Base-by-base conservation (phyloP, 352 stramenopile genomes). In the Phytophthora lateralis region DNA sequence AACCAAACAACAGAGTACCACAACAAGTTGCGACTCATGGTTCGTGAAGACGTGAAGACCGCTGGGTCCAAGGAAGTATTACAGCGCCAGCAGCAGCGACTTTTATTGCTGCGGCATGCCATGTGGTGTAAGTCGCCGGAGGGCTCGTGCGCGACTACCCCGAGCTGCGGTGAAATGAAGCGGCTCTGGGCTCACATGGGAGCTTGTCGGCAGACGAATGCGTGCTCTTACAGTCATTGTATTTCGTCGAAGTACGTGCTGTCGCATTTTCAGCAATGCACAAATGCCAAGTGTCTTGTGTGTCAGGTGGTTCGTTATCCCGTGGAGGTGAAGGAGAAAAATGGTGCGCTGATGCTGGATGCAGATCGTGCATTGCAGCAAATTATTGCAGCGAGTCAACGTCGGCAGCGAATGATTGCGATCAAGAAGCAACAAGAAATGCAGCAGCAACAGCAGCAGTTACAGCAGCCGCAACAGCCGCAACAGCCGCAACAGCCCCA, bases 191-290 rank as follows among this genome's bases (percentile, higher is more conserved):
- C 98, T 56, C 97, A 99, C 70, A 99, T 99, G 87, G 95, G 96
- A 9, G 87, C 94, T 32, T 99, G 98, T 58, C 98, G 98, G 49
- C 91, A 99, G 71, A 97, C 98, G 51, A 90, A 88, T 21, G 94
- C 97, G 55, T 99, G 98, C 73, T 79, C 96, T 15, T 97, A 98
- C 46, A 96, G 95, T 17, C 97, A 99, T 69, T 99, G 98, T 71
- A 98, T 99, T 27, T 98, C 92, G 47, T 99, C 97, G n/a, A 97
- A 98, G 56, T 98, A 99, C 69, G 96, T 99, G 55, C 77, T 99
- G 18, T 99, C 94, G 55, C 98, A 99, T 73, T 99, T 99, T 62
- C 97, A 99, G 75, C 92, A 98, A 41, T 99, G 98, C 67, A 97
- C 97, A 45, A 98, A 99, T 63, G 67, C 89, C n/a, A 91, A 97